Conservation (phyloP, 2,329 filamentous ascomycete species). For the Tetracladium maxilliforme region DNA sequence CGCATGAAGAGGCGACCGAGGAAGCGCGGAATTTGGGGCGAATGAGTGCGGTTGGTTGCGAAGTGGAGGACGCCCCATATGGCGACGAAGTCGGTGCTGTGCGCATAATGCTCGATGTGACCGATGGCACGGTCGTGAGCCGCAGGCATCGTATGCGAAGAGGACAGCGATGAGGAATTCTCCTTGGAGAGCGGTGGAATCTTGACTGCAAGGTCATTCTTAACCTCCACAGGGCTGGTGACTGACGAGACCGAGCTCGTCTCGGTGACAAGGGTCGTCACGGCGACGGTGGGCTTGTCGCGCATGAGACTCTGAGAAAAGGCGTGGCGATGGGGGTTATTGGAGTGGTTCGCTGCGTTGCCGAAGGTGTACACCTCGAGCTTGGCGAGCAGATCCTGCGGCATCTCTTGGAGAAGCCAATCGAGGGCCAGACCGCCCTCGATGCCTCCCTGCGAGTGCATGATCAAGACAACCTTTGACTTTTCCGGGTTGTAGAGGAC, state of each 20-base stretch:
- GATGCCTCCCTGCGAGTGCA: slow-evolving; percentile 68
- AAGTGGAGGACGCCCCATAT: slow-evolving; percentile 63
- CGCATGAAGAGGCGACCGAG: slow-evolving; percentile 46
- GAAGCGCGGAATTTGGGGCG: slow-evolving; percentile 39
- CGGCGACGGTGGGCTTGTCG: slow-evolving; percentile 19
- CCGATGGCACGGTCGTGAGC: slow-evolving; percentile 38
- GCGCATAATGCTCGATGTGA: slow-evolving; percentile 70
- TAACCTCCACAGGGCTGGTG: slow-evolving; percentile 9
- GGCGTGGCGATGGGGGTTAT: slow-evolving; percentile 49
- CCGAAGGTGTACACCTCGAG: slow-evolving; percentile 70
- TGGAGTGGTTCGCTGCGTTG: slow-evolving; percentile 68
- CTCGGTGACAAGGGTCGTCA: slow-evolving; percentile 15
- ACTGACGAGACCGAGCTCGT: slow-evolving; percentile 8
- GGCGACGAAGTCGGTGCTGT: slow-evolving; percentile 59
- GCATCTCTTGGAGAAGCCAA: slow-evolving; percentile 60
- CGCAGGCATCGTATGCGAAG: slow-evolving; percentile 16
- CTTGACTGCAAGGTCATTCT: slow-evolving; percentile 4
- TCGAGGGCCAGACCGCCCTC: slow-evolving; percentile 60
- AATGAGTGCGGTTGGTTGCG: slow-evolving; percentile 27
- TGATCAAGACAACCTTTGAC: slow-evolving; percentile 57
- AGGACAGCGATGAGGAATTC: slow-evolving; percentile 12
- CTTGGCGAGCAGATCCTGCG: slow-evolving; percentile 48
- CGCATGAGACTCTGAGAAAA: slow-evolving; percentile 24
- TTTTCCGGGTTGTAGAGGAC: slow-evolving; percentile 45
- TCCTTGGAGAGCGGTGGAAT: slow-evolving; percentile 1